These are phyloP conservation scores for Penicillium sp. DNA, from an alignment of 2,329 filamentous ascomycete species.

Conservation along the genomic window DNA sequence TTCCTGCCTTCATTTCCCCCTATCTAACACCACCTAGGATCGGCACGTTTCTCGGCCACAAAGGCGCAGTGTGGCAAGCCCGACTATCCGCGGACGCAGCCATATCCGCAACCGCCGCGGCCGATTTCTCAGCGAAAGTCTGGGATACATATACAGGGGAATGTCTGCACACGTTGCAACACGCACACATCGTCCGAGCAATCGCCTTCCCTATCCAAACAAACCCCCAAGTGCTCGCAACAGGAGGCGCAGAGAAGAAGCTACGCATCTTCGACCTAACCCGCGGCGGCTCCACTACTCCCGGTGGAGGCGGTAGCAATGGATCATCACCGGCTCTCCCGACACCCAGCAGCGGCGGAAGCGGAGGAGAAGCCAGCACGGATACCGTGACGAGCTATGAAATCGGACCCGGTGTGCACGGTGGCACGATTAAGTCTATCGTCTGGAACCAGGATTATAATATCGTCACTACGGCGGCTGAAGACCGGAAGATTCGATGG, in stretches of 20 bases:
- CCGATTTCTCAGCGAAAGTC: conserved; percentile 96
- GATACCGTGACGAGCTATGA: conserved; percentile 70
- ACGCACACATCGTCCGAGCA: conserved; percentile 92
- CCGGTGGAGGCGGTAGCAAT: conserved; percentile 31
- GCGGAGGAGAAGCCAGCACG: conserved; percentile 17
- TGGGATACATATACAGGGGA: conserved; percentile 98
- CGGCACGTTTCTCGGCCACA: conserved; percentile 96
- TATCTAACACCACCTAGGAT: conserved; percentile 58
- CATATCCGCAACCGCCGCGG: conserved; percentile 88
- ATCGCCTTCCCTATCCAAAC: conserved; percentile 84
- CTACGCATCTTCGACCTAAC: conserved; percentile 88
- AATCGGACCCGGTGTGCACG: conserved; percentile 81
- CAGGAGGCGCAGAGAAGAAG: conserved; percentile 95
- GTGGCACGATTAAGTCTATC: conserved; percentile 90
- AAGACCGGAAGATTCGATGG: conserved; percentile 91
- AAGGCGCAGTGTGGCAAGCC: conserved; percentile 96
- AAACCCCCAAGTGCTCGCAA: conserved; percentile 78
- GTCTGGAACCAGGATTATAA: conserved; percentile 91
- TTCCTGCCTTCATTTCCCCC: not conserved
- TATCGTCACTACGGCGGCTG: conserved; percentile 83
- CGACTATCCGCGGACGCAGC: conserved; percentile 84
- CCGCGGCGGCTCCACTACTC: conserved; percentile 35
- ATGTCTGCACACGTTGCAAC: conserved; percentile 79
- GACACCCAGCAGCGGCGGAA: conserved; percentile 29
- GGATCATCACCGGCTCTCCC: conserved; percentile 42